phyloP scores from a whole-genome alignment of 1,139 yeast genomes.

The Geotrichum citri-aurantii region DNA sequence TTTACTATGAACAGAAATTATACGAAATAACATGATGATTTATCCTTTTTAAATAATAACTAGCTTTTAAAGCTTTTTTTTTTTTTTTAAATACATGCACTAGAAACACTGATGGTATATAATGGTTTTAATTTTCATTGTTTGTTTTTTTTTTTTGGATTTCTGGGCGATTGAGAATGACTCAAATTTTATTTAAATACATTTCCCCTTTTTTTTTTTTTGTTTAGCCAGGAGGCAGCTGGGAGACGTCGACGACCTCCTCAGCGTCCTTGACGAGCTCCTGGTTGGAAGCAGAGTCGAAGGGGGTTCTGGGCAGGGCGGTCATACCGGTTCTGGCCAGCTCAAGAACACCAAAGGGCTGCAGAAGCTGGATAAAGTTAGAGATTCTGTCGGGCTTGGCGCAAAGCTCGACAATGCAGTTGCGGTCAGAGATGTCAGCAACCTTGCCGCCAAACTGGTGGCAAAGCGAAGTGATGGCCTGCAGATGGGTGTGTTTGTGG shows the following conservation, averaged over 20 bases:
- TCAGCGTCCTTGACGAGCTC: constrained; percentile 56
- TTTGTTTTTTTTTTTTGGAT: not conserved
- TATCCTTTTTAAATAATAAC: not conserved
- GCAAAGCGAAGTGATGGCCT: constrained; percentile 74
- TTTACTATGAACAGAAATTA: too few relatives aligned
- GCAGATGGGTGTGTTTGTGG: constrained; percentile 85
- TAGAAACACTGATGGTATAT: not conserved
- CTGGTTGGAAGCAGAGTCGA: constrained; percentile 46
- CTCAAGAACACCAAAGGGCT: constrained; percentile 94
- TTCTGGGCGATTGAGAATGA: not conserved
- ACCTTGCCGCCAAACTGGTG: constrained; percentile 87
- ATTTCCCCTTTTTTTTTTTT: not conserved
- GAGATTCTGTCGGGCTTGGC: constrained; percentile 91
- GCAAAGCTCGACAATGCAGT: constrained; percentile 86
- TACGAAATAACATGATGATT: not conserved
- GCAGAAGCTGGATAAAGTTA: constrained; percentile 78
- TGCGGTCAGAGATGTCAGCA: constrained; percentile 87
- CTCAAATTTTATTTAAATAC: not conserved
- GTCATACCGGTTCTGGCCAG: constrained; percentile 98
- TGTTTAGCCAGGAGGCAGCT: constrained; percentile 81
- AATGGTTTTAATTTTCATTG: not conserved
- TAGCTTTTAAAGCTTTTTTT: too few relatives aligned
- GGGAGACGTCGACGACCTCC: constrained; percentile 45
- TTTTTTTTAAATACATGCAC: not conserved
- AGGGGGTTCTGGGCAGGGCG: constrained; percentile 95